Evolutionary conservation across 805 yeast species (phyloP).

Genomic region (Debaryomyces prosopidis): DNA sequence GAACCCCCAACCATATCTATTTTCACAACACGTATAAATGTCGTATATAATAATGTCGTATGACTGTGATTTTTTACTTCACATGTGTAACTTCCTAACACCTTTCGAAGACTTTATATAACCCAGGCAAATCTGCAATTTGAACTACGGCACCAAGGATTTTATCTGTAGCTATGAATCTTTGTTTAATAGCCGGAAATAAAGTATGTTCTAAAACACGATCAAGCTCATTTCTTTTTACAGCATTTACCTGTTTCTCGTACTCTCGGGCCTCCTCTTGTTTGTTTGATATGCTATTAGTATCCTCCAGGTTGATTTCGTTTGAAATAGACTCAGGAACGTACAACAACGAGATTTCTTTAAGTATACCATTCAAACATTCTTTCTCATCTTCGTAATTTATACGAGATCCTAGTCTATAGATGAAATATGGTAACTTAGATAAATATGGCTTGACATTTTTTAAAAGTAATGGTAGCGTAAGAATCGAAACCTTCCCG

Average conservation of each 20-base stretch:
- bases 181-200: constrained; percentile 63
- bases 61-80: not conserved
- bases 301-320: not conserved
- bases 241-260: constrained; percentile 20
- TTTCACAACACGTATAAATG: not conserved
- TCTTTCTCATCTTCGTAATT: constrained; percentile 66
- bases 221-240: constrained; percentile 23
- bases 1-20: not conserved
- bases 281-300: constrained; percentile 1
- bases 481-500: constrained; percentile 34
- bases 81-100: constrained; percentile 45
- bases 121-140: constrained; percentile 87
- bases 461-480: constrained; percentile 70
- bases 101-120: constrained; percentile 90
- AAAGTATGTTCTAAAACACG: constrained; percentile 53
- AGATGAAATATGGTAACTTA: constrained; percentile 68
- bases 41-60: not conserved
- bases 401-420: constrained; percentile 57
- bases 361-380: constrained; percentile 66
- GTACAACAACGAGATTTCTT: constrained; percentile 71
- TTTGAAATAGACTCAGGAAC: constrained; percentile 56
- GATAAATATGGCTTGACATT: constrained; percentile 61
- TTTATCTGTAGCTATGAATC: constrained; percentile 62
- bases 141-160: constrained; percentile 64
- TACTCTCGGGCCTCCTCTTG: constrained; percentile 11